Evolutionary conservation across 345 rosid genomes (phyloP).

Genomic region (Crucihimalaya himalaica): DNA sequence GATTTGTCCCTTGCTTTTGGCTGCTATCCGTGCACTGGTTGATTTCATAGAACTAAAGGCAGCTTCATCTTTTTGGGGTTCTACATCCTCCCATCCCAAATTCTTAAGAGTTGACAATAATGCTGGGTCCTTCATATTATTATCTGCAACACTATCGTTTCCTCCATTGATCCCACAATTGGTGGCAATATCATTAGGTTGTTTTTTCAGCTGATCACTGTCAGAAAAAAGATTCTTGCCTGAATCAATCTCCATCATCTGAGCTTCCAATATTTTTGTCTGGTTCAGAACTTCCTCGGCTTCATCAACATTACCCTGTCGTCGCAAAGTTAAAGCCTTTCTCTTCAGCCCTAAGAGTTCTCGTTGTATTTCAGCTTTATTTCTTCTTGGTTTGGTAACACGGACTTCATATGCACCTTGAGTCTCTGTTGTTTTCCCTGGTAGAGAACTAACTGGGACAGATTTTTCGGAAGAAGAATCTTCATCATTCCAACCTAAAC

Average conservation of each 20-base stretch:
- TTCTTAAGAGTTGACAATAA: conserved; percentile 51
- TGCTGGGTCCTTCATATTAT: conserved; percentile 63
- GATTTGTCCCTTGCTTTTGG: conserved; percentile 55
- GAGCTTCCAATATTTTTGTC: conserved; percentile 64
- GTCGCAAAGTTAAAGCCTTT: conserved; percentile 76
- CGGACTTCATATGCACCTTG: conserved; percentile 30
- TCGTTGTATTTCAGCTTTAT: conserved; percentile 79
- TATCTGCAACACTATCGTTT: conserved; percentile 52
- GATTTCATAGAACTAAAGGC: conserved; percentile 38
- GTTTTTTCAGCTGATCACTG: conserved; percentile 25
- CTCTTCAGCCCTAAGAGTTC: conserved; percentile 81
- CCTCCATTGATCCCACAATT: conserved; percentile 40
- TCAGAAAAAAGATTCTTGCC: conserved; percentile 45
- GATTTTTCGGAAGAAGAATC: conserved; percentile 39
- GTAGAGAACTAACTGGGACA: conserved; percentile 33
- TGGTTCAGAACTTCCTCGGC: conserved; percentile 66
- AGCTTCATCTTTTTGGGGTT: conserved; percentile 38
- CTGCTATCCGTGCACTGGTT: conserved; percentile 15
- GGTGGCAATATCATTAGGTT: background rate
- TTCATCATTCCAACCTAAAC: conserved; percentile 74
- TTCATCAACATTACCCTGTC: conserved; percentile 73
- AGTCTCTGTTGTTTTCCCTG: conserved; percentile 28
- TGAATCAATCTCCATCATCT: conserved; percentile 61
- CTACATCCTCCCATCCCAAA: conserved; percentile 68
- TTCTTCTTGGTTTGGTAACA: conserved; percentile 48